phyloP scores from a whole-genome alignment of 192 early-diverging fungal species.

The Helicostylum pulchrum region DNA sequence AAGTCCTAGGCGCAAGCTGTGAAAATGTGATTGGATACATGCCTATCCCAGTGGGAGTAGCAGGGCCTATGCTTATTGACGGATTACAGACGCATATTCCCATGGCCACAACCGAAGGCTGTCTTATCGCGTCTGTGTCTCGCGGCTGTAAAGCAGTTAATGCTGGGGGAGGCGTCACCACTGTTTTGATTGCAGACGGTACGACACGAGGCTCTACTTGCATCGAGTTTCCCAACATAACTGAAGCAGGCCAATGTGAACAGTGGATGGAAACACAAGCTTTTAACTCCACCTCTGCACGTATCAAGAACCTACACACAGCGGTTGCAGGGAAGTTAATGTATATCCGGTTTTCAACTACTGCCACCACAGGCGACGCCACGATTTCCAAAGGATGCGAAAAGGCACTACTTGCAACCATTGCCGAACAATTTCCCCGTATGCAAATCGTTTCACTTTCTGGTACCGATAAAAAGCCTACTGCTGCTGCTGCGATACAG shows the following conservation, averaged over 20 bases:
- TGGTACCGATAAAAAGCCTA: conserved; percentile 94
- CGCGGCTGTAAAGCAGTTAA: conserved; percentile 95
- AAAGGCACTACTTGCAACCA: conserved; percentile 64
- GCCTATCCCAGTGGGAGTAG: conserved; percentile 89
- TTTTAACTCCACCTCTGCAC: conserved; percentile 67
- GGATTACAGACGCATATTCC: conserved; percentile 81
- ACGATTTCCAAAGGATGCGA: conserved; percentile 97
- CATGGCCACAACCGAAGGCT: conserved; percentile 95
- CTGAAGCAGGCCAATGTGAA: conserved; percentile 61
- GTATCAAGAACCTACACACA: conserved; percentile 75
- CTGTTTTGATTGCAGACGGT: conserved; percentile 74
- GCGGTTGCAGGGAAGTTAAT: conserved; percentile 78
- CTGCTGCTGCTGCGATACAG: conserved; percentile 95
- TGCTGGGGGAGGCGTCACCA: conserved; percentile 78
- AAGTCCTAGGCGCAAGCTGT: conserved; percentile 88
- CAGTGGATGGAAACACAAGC: conserved; percentile 70
- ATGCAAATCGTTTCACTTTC: conserved; percentile 79
- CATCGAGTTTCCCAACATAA: conserved; percentile 75
- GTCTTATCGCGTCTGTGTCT: conserved; percentile 83
- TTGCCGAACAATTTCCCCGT: conserved; percentile 60
- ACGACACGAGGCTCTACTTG: conserved; percentile 96
- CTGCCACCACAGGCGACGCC: conserved; percentile 91
- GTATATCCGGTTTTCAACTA: conserved; percentile 86
- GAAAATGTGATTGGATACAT: conserved; percentile 95
- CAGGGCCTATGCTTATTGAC: conserved; percentile 83